Percentiles rank a stretch among this genome's conserved stretches.
These are phyloP conservation scores for Huntiella moniliformis DNA, from an alignment of 2,329 filamentous ascomycete species.

Conservation along the genomic window DNA sequence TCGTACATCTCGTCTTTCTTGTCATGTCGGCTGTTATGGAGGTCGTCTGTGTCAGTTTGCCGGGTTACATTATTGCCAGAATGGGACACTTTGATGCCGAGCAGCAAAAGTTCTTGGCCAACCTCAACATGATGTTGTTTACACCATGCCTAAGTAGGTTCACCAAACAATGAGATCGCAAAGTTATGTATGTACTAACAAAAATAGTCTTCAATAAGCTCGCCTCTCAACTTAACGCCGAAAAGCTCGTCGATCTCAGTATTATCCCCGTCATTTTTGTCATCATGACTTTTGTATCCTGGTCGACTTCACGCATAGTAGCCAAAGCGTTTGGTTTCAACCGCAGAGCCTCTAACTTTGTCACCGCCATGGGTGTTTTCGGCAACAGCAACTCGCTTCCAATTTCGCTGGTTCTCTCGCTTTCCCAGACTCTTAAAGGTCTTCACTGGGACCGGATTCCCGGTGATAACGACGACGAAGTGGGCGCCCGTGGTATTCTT, in stretches of 20 bases:
- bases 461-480: constrained; percentile 87
- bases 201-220: constrained; percentile 73
- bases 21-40: constrained; percentile 92
- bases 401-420: constrained; percentile 83
- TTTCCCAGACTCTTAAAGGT: constrained; percentile 79
- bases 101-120: constrained; percentile 89
- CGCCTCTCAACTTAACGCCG: constrained; percentile 78
- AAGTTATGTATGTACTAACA: constrained; percentile 13
- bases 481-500: constrained; percentile 79
- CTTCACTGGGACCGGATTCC: constrained; percentile 86
- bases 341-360: constrained; percentile 78
- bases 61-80: constrained; percentile 79
- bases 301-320: constrained; percentile 51
- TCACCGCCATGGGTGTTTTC: constrained; percentile 92
- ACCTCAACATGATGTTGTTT: constrained; percentile 89
- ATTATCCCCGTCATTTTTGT: constrained; percentile 92
- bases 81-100: constrained; percentile 89
- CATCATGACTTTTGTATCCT: constrained; percentile 75
- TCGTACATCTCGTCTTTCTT: constrained; percentile 53
- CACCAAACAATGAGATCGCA: neutral
- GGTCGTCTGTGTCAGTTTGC: constrained; percentile 84
- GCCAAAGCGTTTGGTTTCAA: constrained; percentile 62
- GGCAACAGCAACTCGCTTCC: constrained; percentile 96
- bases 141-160: constrained; percentile 82
- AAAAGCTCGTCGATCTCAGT: constrained; percentile 74